Evolutionary conservation across 495 filamentous ascomycete genomes (phyloP), one percentile per base, ranked within the genome.

Genomic region (Astrothelium macrocarpum): DNA sequence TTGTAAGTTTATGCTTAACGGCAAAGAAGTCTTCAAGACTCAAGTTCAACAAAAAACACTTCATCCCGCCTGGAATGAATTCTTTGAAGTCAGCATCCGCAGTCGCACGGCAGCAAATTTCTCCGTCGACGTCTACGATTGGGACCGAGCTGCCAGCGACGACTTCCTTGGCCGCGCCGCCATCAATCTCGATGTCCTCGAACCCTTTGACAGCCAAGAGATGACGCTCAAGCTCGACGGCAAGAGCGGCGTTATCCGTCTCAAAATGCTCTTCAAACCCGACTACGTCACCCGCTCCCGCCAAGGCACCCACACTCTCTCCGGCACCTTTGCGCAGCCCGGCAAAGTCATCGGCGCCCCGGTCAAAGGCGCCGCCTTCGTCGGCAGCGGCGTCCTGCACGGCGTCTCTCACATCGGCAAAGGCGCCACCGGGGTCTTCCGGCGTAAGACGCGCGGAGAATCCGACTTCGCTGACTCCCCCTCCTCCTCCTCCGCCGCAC

Each of bases 31-130:
- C 18, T 88, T 87, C 82, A 97, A 97, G 78, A 95, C 91, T 42
- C 90, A 96, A 74, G 84, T 86, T 2, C 88, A 93, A 71, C 97
- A 97, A 84, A 99, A 97, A 81, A 97, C 93, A 0, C 81, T 97
- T 12, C 86, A 93, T 66, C 94, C 94, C 10, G 82, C 85, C 0
- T 99, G 94, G 94, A 97, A 97, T 69, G 95, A 99, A 70, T 87
- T 84, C 71, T 97, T 97, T 71, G 94, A 97, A 70, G 80, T 88
- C 4, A 80, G 86, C 2, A 76, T 99, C 69, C 85, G 86, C 45
- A 93, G 90, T 2, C 78, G 94, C 36, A 95, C 90, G 10, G 91
- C 84, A 0, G 87, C 91, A n/a, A 80, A 91, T 14, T 94, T 97
- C 78, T 82, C 81, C 25, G 87, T 91, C 62, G 86, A 88, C 49